Percentiles rank a stretch among this genome's conserved stretches.
phyloP scores from a whole-genome alignment of 495 filamentous ascomycete genomes.

The Penicillium simplicissimum region DNA sequence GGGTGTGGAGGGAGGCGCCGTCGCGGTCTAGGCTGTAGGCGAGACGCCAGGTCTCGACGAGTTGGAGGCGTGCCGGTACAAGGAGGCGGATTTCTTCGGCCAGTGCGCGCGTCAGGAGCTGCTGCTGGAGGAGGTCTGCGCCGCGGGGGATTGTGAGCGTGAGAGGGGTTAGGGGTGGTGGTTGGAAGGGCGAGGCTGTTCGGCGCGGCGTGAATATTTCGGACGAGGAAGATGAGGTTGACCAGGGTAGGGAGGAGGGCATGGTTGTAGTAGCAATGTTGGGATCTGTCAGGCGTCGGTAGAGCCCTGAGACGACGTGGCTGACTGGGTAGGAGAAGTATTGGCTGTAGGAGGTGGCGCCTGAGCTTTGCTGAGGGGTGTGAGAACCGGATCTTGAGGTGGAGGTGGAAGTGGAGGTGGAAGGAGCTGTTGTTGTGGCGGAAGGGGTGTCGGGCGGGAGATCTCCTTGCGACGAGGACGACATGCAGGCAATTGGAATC shows the following conservation, averaged over 20 bases:
- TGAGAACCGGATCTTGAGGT: slow-evolving; percentile 38
- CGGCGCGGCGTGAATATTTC: slow-evolving; percentile 51
- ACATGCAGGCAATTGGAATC: slow-evolving; percentile 29
- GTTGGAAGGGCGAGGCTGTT: slow-evolving; percentile 61
- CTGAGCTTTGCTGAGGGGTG: slow-evolving; percentile 29
- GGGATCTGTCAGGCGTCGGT: slow-evolving; percentile 53
- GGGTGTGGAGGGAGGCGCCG: slow-evolving; percentile 80
- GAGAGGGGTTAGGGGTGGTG: slow-evolving; percentile 58
- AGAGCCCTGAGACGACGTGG: slow-evolving; percentile 55
- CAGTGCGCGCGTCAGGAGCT: slow-evolving; percentile 66
- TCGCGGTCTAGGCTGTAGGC: slow-evolving; percentile 92
- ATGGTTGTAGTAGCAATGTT: slow-evolving; percentile 25
- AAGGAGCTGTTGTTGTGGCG: slow-evolving; percentile 10
- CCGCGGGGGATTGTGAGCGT: slow-evolving; percentile 42
- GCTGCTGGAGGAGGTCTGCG: slow-evolving; percentile 38
- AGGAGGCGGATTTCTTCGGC: slow-evolving; percentile 94
- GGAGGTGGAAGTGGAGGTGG: slow-evolving; percentile 32
- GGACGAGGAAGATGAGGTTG: slow-evolving; percentile 28
- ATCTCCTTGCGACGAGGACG: slow-evolving; percentile 31
- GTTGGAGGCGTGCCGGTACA: slow-evolving; percentile 79
- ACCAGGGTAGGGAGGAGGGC: slow-evolving; percentile 31
- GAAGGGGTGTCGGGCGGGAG: slow-evolving; percentile 21
- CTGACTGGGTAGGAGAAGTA: slow-evolving; percentile 58
- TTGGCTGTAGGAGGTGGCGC: slow-evolving; percentile 26
- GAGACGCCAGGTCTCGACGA: slow-evolving; percentile 83